phyloP scores from a whole-genome alignment of 768 basidiomycete genomes.

The Hygrophorus russula region DNA sequence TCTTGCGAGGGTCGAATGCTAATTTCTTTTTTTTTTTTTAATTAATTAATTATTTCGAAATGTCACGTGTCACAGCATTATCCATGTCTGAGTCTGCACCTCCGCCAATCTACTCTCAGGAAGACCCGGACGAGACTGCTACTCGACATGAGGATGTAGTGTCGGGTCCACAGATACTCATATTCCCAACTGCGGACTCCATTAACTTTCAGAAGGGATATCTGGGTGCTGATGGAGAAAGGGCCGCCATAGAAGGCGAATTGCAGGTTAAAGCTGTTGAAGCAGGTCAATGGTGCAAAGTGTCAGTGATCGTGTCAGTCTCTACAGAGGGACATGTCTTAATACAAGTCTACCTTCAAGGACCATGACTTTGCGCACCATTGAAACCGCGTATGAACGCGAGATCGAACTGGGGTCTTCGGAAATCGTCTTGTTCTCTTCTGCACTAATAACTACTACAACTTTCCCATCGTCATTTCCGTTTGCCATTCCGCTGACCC shows the following conservation, averaged over 20 bases:
- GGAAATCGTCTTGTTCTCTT: conserved; percentile 45
- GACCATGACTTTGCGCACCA: conserved; percentile 52
- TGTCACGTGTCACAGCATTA: conserved; percentile 9
- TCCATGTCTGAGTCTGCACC: conserved; percentile 32
- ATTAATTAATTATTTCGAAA: neutral
- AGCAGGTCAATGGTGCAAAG: conserved; percentile 46
- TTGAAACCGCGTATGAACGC: conserved; percentile 49
- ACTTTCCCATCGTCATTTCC: conserved; percentile 52
- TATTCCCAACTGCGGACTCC: conserved; percentile 58
- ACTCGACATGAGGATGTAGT: conserved; percentile 11
- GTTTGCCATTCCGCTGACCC: conserved; percentile 72
- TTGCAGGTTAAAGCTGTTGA: conserved; percentile 70
- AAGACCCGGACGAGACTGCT: conserved; percentile 20
- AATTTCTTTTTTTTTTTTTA: conserved; percentile 3
- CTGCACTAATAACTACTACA: conserved; percentile 16
- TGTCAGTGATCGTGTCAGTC: conserved; percentile 40
- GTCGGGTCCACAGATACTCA: conserved; percentile 52
- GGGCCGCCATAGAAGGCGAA: conserved; percentile 79
- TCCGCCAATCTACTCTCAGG: conserved; percentile 53
- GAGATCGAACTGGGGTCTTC: conserved; percentile 57
- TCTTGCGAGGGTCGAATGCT: conserved; percentile 54
- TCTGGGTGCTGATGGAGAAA: conserved; percentile 74
- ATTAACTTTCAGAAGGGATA: conserved; percentile 80
- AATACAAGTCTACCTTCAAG: conserved; percentile 24
- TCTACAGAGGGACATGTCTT: neutral